A percentile compares a stretch with the other conserved stretches of the same genome.
Evolutionary conservation across 306 rosid genomes (phyloP).

Genomic region (Quercus alba): DNA sequence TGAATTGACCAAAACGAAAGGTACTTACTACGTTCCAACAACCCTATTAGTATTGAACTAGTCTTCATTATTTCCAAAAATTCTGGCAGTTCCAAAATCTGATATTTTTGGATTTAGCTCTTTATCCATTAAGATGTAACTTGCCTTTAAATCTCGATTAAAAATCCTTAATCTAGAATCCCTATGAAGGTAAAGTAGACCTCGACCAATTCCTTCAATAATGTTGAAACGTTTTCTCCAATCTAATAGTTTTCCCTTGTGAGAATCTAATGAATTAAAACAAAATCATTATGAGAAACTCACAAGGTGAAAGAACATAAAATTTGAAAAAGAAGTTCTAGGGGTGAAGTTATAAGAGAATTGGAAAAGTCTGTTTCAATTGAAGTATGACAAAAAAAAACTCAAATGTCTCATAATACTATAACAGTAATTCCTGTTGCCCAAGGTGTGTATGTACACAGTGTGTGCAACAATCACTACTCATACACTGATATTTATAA

Average conservation of each 20-base stretch:
- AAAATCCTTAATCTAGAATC: constrained; percentile 20
- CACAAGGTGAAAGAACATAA: no score
- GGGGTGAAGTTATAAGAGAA: neutral
- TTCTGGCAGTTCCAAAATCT: constrained; percentile 13
- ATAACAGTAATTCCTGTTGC: no score
- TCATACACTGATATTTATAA: no score
- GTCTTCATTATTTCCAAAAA: constrained; percentile 2
- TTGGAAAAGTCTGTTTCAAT: no score
- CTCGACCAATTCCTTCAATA: constrained; percentile 19
- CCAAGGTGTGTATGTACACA: no score
- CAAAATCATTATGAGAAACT: neutral
- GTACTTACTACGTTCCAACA: constrained; percentile 24
- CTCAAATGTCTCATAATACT: no score
- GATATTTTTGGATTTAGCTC: constrained; percentile 21
- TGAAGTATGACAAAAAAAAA: neutral
- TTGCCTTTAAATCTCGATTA: constrained; percentile 4
- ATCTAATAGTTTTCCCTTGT: constrained; percentile 5
- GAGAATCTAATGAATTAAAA: constrained; percentile 11
- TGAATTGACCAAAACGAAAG: neutral
- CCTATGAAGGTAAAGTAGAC: constrained; percentile 18
- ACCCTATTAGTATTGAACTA: constrained; percentile 24
- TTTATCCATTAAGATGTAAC: constrained; percentile 17
- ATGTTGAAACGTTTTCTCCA: constrained; percentile 15
- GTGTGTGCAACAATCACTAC: no score
- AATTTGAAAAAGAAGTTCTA: neutral